Base-by-base conservation (phyloP, 2,329 filamentous ascomycete genomes). In the Hymenoscyphus fraxineus region DNA sequence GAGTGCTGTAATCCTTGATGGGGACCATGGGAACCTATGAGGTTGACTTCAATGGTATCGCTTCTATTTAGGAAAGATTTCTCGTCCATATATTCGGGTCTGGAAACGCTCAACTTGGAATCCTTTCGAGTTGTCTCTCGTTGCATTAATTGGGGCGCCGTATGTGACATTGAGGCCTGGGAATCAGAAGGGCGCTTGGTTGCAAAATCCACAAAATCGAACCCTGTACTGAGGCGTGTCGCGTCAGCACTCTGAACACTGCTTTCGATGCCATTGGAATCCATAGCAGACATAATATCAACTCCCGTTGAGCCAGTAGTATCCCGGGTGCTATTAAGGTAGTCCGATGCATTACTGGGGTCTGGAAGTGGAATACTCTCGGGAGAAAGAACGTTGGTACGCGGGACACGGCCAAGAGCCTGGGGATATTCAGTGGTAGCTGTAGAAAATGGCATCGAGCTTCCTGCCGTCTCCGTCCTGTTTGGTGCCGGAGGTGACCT, bases 401-500 rank as follows among this genome's bases (percentile, higher is more conserved):
- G 60, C 54, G 38, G 61, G 38, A 4, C 44, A 19, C n/a, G 58
- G 19, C 54, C 56, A 55, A 38, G 56, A 38, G 60, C 58, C 16
- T 66, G 31, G 38, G 47, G 60, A 27, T 59, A 65, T 27, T 62
- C 61, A 38, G 39, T 56, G 56, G 47, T 41, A 31, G 63, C 58
- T n/a, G 62, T 12, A 13, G 61, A 59, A 55, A 63, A 54, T 16
- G 57, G 57, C 39, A 59, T 59, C 9, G 19, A 35, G 4, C 56
- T 63, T 44, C 57, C 61, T 27, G 56, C 56, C 19, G 51, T 59
- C 15, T 59, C 59, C 16, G 16, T 40, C 39, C 67, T 66, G 38
- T 73, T 66, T 54, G 72, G 73, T 58, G 73, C 73, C 63, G 73
- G 69, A 55, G 72, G 73, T 54, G 73, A 74, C 63, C 73, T 69